Base-by-base conservation (phyloP, 768 basidiomycete genomes). In the Tylopilus vinaceipallidus region DNA sequence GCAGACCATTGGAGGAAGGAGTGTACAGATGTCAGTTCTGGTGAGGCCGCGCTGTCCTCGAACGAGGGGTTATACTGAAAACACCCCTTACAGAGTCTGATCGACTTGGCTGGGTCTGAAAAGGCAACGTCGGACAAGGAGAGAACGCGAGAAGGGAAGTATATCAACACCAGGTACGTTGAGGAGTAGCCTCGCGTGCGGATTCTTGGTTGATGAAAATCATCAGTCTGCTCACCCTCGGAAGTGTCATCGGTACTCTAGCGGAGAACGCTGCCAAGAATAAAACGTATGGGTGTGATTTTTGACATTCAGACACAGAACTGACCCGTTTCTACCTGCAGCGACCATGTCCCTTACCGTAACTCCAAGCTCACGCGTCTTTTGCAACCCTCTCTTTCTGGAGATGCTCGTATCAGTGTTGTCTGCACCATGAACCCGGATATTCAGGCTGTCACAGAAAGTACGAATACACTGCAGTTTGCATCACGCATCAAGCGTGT, bases 401-500 rank as follows among this genome's bases (percentile, higher is more conserved):
- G 95, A 1, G 92, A 98, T 65, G 95, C 95, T 19, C 84, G 93
- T 8, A 95, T 99, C 45, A 93, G 91, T 35, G 95, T 99, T 14
- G 87, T 98, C 45, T 97, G 95, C 67, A 98, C 95, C 0, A 81
- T 98, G 64, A 95, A 95, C 60, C 93, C 95, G 0, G 90, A 94
- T 42, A 66, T 75, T 2, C 70, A 73, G 40, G 93, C 93, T 16
- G 75, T 95, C 6, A 75, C 82, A 8, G 95, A 98, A 71, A 91
- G 85, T 7, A 84, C 84, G 45, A 92, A 86, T 55, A 99, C 95
- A 0, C 73, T 98, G 17, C 81, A 86, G 34, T 98, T 99, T 62
- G 95, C 95, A 3, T 87, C 86, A 56, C 77, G 94, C 38, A 87
- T 95, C 59, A 95, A 95, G 78, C 84, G 81, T 56, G 95, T 98